A percentile compares a stretch with the other conserved stretches of the same genome.
phyloP scores from a whole-genome alignment of 441 rosid genomes.

The Bruguiera hainesii region DNA sequence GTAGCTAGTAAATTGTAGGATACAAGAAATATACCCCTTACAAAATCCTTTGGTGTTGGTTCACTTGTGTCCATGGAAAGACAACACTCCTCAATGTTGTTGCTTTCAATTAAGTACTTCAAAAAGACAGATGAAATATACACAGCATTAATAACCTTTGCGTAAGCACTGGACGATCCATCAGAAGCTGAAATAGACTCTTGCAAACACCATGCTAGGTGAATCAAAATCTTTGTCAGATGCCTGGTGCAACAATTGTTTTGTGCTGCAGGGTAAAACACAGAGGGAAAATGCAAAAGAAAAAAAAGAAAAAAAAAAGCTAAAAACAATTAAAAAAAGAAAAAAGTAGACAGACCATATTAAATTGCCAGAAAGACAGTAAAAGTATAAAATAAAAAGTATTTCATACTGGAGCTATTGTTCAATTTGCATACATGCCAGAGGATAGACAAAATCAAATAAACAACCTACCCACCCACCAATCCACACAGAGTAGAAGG shows the following conservation, averaged over 20 bases:
- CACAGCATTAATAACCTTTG: slow-evolving; percentile 73
- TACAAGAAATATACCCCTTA: slow-evolving; percentile 44
- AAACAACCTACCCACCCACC: too few species aligned
- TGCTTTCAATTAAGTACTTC: slow-evolving; percentile 69
- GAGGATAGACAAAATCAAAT: too few species aligned
- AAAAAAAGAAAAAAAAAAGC: not conserved
- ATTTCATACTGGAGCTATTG: too few species aligned
- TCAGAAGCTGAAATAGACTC: slow-evolving; percentile 54
- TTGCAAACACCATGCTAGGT: slow-evolving; percentile 76
- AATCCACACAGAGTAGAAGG: too few species aligned
- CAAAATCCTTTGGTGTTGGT: slow-evolving; percentile 48
- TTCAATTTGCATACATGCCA: too few species aligned
- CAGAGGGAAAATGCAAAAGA: not conserved
- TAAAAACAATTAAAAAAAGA: not conserved
- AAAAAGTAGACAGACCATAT: not conserved
- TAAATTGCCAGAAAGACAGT: too few species aligned
- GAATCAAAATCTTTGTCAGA: slow-evolving; percentile 83
- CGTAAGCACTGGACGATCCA: slow-evolving; percentile 34
- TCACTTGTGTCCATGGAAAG: slow-evolving; percentile 69
- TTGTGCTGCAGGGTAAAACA: slow-evolving; percentile 44
- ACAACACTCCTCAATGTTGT: slow-evolving; percentile 43
- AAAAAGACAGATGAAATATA: slow-evolving; percentile 78
- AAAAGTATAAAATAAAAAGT: too few species aligned
- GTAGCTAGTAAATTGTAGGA: not conserved
- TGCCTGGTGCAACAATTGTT: slow-evolving; percentile 79